These are phyloP conservation scores for Helichrysum umbraculigerum DNA, from an alignment of 129 eudicot genomes.

Conservation along the genomic window DNA sequence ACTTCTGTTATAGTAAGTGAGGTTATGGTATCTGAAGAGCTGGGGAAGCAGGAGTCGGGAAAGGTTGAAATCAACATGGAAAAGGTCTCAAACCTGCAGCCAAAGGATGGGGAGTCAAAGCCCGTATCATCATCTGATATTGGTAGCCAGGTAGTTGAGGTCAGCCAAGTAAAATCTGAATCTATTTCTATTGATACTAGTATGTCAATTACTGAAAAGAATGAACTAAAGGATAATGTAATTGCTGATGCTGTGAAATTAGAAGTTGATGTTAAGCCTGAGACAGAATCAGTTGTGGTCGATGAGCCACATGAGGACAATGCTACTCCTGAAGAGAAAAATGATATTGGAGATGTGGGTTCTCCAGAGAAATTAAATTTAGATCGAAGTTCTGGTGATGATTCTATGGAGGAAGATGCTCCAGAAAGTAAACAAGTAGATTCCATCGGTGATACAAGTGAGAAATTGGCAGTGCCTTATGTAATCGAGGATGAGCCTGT, in stretches of 20 bases:
- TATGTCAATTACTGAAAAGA: conserved; percentile 65
- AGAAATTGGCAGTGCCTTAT: conserved; percentile 34
- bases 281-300: conserved; percentile 49
- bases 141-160: conserved; percentile 76
- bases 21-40: conserved; percentile 33
- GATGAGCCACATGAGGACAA: conserved; percentile 41
- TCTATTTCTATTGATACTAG: conserved; percentile 66
- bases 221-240: conserved; percentile 74
- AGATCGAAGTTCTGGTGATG: conserved; percentile 64
- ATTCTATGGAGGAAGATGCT: conserved; percentile 66
- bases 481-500: conserved; percentile 38
- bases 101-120: conserved; percentile 36
- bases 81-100: conserved; percentile 26
- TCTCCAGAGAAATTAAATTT: conserved; percentile 57
- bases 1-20: conserved; percentile 32
- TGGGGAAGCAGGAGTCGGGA: conserved; percentile 25
- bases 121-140: conserved; percentile 36
- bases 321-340: conserved; percentile 44
- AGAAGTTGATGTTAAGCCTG: conserved; percentile 68
- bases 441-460: conserved; percentile 31
- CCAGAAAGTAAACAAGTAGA: conserved; percentile 61
- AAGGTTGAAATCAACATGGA: conserved; percentile 25
- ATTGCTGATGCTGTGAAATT: conserved; percentile 78
- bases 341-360: conserved; percentile 49
- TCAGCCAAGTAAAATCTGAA: conserved; percentile 75